Percentiles rank a stretch among this genome's conserved stretches.
These are phyloP conservation scores for Anthoceros angustus DNA, from an alignment of 225 moss, liverwort and hornwort species.

Conservation along the genomic window DNA sequence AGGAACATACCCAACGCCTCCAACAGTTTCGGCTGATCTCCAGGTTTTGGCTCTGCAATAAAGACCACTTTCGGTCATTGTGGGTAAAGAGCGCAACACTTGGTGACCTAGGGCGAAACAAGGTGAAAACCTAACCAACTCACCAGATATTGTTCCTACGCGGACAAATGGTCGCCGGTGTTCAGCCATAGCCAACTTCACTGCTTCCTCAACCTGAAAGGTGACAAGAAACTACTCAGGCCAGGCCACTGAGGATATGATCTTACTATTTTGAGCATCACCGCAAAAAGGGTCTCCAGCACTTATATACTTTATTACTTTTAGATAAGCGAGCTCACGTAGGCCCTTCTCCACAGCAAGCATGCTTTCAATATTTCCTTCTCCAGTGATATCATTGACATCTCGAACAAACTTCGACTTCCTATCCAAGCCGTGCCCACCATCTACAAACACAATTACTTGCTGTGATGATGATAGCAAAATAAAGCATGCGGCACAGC, in stretches of 20 bases:
- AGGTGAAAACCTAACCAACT: background rate
- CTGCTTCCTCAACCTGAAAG: conserved; percentile 53
- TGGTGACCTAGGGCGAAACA: background rate
- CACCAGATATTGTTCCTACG: background rate
- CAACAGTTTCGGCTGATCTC: background rate
- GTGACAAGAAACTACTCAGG: background rate
- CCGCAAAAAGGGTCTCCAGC: too few species aligned
- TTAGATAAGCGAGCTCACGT: conserved; percentile 47
- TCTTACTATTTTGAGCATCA: background rate
- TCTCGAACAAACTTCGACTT: conserved; percentile 23
- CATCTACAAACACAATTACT: background rate
- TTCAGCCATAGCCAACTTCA: conserved; percentile 51
- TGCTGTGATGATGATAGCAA: background rate
- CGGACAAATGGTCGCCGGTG: conserved; percentile 32
- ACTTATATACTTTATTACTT: background rate
- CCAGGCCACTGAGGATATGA: background rate
- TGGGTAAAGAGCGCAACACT: background rate
- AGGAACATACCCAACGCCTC: background rate
- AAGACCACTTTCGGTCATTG: background rate
- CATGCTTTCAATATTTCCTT: conserved; percentile 44
- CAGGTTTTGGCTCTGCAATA: background rate
- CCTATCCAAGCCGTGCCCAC: conserved; percentile 8
- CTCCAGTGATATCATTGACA: conserved; percentile 34
- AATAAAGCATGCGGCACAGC: background rate
- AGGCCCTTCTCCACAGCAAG: conserved; percentile 54